phyloP scores from a whole-genome alignment of 2,329 filamentous ascomycete genomes.

The Claviceps sp. region DNA sequence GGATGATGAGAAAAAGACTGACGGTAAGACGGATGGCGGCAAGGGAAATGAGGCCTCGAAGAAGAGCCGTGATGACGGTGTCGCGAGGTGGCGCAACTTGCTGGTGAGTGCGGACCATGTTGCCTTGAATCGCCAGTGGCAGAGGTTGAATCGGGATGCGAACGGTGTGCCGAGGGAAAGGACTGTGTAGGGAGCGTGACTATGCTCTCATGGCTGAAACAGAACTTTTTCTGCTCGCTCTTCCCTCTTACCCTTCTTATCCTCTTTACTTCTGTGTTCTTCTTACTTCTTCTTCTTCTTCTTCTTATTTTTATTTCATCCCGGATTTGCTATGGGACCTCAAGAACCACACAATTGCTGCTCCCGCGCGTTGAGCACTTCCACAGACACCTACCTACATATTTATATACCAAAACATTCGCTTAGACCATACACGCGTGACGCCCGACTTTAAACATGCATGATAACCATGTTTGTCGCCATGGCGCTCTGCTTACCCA shows the following conservation, averaged over 20 bases:
- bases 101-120: slow-evolving; percentile 20
- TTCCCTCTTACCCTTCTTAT: neutral
- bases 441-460: neutral
- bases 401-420: neutral
- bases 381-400: neutral
- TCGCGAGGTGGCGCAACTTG: slow-evolving; percentile 19
- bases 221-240: neutral
- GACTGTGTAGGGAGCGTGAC: neutral
- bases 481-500: slow-evolving; percentile 9
- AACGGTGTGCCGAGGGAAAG: slow-evolving; percentile 7
- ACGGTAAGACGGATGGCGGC: slow-evolving; percentile 7
- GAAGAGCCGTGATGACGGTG: slow-evolving; percentile 2
- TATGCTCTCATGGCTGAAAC: neutral
- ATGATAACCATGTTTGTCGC: slow-evolving; percentile 14
- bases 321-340: too few species aligned
- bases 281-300: neutral
- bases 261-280: neutral
- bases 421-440: neutral
- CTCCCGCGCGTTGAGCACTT: neutral
- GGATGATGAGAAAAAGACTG: neutral
- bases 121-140: slow-evolving; percentile 21
- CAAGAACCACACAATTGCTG: neutral
- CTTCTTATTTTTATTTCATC: too few species aligned
- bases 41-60: neutral
- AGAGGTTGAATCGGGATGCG: slow-evolving; percentile 17